Percentiles rank a stretch among this genome's conserved stretches.
phyloP scores from a whole-genome alignment of 2,329 filamentous ascomycete species.

The Fusarium compactum region DNA sequence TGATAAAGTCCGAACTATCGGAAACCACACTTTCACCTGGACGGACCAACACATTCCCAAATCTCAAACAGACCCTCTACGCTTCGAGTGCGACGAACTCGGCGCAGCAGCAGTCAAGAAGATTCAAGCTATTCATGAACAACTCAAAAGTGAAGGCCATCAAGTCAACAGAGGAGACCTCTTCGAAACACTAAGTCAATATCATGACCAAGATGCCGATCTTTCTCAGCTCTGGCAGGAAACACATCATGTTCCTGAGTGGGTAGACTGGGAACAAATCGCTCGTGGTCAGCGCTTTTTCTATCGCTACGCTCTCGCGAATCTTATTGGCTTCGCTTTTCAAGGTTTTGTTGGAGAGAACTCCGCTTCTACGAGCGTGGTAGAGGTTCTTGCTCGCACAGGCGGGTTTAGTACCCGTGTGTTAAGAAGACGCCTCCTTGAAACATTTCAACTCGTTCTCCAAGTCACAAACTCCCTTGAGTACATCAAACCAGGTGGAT shows the following conservation, averaged over 20 bases:
- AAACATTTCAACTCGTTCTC: slow-evolving; percentile 57
- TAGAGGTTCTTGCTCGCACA: slow-evolving; percentile 74
- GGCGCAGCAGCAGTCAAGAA: slow-evolving; percentile 15
- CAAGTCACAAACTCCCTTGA: slow-evolving; percentile 71
- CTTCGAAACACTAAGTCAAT: slow-evolving; percentile 13
- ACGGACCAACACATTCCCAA: slow-evolving; percentile 21
- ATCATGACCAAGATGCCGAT: background rate
- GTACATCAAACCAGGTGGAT: slow-evolving; percentile 70
- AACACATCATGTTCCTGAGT: slow-evolving; percentile 69
- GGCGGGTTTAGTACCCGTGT: slow-evolving; percentile 74
- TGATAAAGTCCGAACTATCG: slow-evolving; percentile 10
- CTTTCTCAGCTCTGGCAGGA: slow-evolving; percentile 50
- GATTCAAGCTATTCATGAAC: slow-evolving; percentile 7
- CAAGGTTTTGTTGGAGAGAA: slow-evolving; percentile 55
- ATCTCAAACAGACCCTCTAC: slow-evolving; percentile 23
- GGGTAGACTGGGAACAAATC: slow-evolving; percentile 77
- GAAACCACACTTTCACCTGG: slow-evolving; percentile 20
- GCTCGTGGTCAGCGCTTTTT: slow-evolving; percentile 70
- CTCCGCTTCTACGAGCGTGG: slow-evolving; percentile 66
- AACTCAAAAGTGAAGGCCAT: background rate
- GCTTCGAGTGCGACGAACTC: slow-evolving; percentile 17
- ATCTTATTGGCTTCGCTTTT: slow-evolving; percentile 63
- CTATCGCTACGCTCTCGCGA: slow-evolving; percentile 74
- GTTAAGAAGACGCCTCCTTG: slow-evolving; percentile 67
- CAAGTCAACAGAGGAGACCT: slow-evolving; percentile 12